phyloP scores from a whole-genome alignment of 2,329 filamentous ascomycete genomes.

The Scleromitrula shiraiana region DNA sequence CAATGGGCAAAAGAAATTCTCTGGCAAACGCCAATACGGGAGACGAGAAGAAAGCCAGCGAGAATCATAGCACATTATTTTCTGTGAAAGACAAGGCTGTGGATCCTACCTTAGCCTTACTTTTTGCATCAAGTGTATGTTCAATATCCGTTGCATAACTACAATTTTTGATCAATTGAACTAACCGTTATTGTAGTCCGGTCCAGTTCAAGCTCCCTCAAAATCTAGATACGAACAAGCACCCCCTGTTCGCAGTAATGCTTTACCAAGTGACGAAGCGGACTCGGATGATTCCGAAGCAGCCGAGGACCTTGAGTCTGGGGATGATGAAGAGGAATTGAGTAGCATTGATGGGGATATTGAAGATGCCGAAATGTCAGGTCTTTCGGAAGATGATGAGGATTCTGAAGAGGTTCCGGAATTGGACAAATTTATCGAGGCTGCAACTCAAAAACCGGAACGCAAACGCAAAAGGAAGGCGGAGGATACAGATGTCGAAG shows the following conservation, averaged over 20 bases:
- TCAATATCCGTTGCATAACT: background rate
- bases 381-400: slow-evolving; percentile 25
- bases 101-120: slow-evolving; percentile 60
- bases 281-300: slow-evolving; percentile 5
- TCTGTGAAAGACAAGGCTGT: slow-evolving; percentile 41
- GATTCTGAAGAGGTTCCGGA: slow-evolving; percentile 21
- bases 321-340: slow-evolving; percentile 29
- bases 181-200: slow-evolving; percentile 22
- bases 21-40: slow-evolving; percentile 15
- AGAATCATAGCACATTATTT: slow-evolving; percentile 26
- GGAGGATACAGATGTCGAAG: slow-evolving; percentile 61
- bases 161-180: background rate
- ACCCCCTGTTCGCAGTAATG: slow-evolving; percentile 25
- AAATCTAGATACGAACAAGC: slow-evolving; percentile 28
- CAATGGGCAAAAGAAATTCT: slow-evolving; percentile 28
- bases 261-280: slow-evolving; percentile 21
- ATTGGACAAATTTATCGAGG: slow-evolving; percentile 37
- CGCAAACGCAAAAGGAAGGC: slow-evolving; percentile 58
- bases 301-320: slow-evolving; percentile 31
- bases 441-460: slow-evolving; percentile 32
- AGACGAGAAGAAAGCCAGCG: slow-evolving; percentile 12
- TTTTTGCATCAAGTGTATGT: slow-evolving; percentile 68
- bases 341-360: slow-evolving; percentile 31
- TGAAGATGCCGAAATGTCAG: slow-evolving; percentile 29
- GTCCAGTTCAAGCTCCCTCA: slow-evolving; percentile 30